Evolutionary conservation across 2,329 filamentous ascomycete genomes (phyloP).

Genomic region (Neofusicoccum laricinum): DNA sequence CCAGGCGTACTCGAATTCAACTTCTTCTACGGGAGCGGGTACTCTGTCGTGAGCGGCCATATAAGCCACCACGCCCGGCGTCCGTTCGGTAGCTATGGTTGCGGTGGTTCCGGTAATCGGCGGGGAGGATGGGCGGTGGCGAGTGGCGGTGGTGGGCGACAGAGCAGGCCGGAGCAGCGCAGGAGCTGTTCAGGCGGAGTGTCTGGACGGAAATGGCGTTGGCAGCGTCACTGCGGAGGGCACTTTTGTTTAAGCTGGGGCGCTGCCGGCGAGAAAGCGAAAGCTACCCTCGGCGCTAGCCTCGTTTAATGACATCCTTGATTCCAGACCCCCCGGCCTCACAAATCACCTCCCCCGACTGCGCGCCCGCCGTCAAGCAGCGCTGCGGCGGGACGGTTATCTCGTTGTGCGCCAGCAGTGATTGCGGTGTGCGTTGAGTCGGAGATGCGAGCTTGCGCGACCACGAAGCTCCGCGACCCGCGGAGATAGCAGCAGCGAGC

Average conservation of each 20-base stretch:
- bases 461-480: not conserved
- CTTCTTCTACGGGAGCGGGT: constrained; percentile 33
- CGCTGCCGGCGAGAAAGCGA: constrained; percentile 13
- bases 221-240: not conserved
- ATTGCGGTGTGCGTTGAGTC: not conserved
- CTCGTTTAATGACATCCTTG: constrained; percentile 12
- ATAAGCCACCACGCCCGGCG: constrained; percentile 33
- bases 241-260: constrained; percentile 15
- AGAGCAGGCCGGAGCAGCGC: constrained; percentile 11
- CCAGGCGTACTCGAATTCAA: constrained; percentile 39
- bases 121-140: not conserved
- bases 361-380: not conserved
- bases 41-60: constrained; percentile 41
- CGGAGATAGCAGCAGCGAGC: constrained; percentile 1
- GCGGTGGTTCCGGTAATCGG: constrained; percentile 3
- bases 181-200: not conserved
- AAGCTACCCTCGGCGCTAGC: constrained; percentile 9
- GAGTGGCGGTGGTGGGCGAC: not conserved
- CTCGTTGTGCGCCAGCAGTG: not conserved
- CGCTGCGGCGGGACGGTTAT: too few relatives aligned
- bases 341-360: constrained; percentile 6
- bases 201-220: not conserved
- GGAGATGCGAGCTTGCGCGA: not conserved
- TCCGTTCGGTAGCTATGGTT: constrained; percentile 32
- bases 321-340: constrained; percentile 10